Evolutionary conservation across 2,329 filamentous ascomycete species (phyloP), one percentile per base, ranked within the genome.

Genomic region (Trichoderma oligosporum): DNA sequence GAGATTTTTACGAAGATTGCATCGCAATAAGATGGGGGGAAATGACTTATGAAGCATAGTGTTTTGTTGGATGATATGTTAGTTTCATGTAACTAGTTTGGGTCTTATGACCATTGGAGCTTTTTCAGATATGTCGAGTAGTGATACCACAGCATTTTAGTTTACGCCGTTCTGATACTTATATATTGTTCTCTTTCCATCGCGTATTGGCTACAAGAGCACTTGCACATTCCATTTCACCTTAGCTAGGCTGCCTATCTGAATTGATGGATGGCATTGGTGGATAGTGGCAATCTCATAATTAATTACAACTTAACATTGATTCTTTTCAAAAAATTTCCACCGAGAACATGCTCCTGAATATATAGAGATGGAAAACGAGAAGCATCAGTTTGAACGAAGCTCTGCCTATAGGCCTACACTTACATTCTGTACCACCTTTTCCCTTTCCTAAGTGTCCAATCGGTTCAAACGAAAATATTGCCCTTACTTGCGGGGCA

Each of bases 1-100:
- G 87, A 91, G 72, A 80, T 89, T 52, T 74, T 90, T 71, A 67
- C 62, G 35, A 60, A 60, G 22, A 48, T 66, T 20, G 61, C 60
- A 45, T 48, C 49, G 25, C 52, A 63, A 29, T 62, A 60, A 46
- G 45, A 31, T 22, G 27, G 7, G 35, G 8, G 18, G 55, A 44
- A 12, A 59, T 16, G 44, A 41, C 46, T 39, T 41, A 57, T 52
- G 54, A 47, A 58, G 47, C 41, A 47, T 45, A 36, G 27, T 44
- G 41, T 49, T 44, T 44, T 18, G 29, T 36, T 8, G 16, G 24
- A 14, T 20, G 27, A 22, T 20, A 3, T 31, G 25, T n/a, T n/a
- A n/a, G n/a, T 14, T 5, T 16, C 8, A 31, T 33, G 25, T 53
- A 44, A 31, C 27, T 38, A 22, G 24, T 22, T 53, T 31, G 41